Percentiles rank a stretch among this genome's conserved stretches.
Conservation (phyloP, 2,329 filamentous ascomycete genomes). For the Rutstroemia sp. region DNA sequence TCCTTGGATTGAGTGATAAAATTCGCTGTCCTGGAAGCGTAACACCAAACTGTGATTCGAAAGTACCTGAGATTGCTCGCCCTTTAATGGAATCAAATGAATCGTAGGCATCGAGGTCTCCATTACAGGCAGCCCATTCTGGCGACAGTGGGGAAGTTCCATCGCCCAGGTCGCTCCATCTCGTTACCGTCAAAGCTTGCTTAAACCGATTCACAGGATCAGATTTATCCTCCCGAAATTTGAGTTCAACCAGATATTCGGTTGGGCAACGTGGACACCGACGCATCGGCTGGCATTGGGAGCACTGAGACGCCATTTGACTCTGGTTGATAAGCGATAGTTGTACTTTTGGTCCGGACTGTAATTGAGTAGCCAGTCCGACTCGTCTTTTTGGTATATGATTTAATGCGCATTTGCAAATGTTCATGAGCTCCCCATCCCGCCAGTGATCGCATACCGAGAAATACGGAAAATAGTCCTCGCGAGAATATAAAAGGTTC, state of each 20-base stretch:
- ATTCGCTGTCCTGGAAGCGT: constrained; percentile 50
- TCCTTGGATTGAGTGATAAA: constrained; percentile 50
- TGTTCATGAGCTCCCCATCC: constrained; percentile 50
- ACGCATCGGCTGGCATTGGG: constrained; percentile 49
- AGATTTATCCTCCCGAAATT: constrained; percentile 47
- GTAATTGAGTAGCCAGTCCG: constrained; percentile 29
- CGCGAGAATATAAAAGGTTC: constrained; percentile 49
- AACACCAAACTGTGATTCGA: constrained; percentile 48
- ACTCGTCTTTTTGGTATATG: constrained; percentile 44
- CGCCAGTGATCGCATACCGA: constrained; percentile 56
- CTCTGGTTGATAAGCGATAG: constrained; percentile 19
- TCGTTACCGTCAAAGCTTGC: constrained; percentile 51
- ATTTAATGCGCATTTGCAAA: constrained; percentile 52
- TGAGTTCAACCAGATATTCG: constrained; percentile 55
- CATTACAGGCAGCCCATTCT: constrained; percentile 51
- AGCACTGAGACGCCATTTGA: constrained; percentile 44
- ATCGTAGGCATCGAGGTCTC: constrained; percentile 38
- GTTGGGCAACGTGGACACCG: constrained; percentile 55
- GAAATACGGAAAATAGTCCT: constrained; percentile 56
- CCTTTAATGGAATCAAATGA: constrained; percentile 46
- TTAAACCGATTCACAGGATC: constrained; percentile 43
- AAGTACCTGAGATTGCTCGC: constrained; percentile 49
- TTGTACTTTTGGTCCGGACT: constrained; percentile 22
- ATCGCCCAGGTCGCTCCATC: constrained; percentile 55
- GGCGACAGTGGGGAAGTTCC: constrained; percentile 41